phyloP scores from a whole-genome alignment of 805 yeast genomes.

The Komagataella kurtzmanii region DNA sequence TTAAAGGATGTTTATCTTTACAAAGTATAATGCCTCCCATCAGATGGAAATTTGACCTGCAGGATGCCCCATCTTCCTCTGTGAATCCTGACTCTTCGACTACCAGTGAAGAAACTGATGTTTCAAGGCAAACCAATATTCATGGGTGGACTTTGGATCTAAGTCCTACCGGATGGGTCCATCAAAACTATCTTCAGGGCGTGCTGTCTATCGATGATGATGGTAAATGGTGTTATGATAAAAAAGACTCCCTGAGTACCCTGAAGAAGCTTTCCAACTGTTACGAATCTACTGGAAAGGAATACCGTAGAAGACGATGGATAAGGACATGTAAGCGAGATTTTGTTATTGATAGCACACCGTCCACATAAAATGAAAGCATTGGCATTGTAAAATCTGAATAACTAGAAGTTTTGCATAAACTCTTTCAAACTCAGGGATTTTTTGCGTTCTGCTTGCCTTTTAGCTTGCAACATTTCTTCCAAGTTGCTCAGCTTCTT shows the following conservation, averaged over 20 bases:
- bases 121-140: constrained; percentile 5
- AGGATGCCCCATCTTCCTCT: neutral
- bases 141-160: constrained; percentile 57
- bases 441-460: constrained; percentile 7
- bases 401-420: constrained; percentile 5
- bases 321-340: constrained; percentile 25
- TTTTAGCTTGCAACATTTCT: constrained; percentile 6
- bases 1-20: constrained; percentile 15
- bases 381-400: neutral
- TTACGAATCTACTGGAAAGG: constrained; percentile 19
- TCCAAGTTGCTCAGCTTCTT: constrained; percentile 13
- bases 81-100: neutral
- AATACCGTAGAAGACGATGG: constrained; percentile 59
- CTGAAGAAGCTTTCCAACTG: neutral
- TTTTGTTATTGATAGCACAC: constrained; percentile 3
- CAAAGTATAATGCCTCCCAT: constrained; percentile 39
- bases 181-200: constrained; percentile 30
- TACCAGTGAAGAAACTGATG: constrained; percentile 10
- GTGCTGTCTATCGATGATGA: constrained; percentile 52
- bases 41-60: constrained; percentile 37
- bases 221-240: constrained; percentile 81
- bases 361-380: neutral
- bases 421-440: constrained; percentile 14
- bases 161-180: constrained; percentile 53
- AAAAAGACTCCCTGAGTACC: constrained; percentile 5